These are phyloP conservation scores for Exophiala mesophila DNA, from an alignment of 2,329 filamentous ascomycete genomes.

Conservation along the genomic window DNA sequence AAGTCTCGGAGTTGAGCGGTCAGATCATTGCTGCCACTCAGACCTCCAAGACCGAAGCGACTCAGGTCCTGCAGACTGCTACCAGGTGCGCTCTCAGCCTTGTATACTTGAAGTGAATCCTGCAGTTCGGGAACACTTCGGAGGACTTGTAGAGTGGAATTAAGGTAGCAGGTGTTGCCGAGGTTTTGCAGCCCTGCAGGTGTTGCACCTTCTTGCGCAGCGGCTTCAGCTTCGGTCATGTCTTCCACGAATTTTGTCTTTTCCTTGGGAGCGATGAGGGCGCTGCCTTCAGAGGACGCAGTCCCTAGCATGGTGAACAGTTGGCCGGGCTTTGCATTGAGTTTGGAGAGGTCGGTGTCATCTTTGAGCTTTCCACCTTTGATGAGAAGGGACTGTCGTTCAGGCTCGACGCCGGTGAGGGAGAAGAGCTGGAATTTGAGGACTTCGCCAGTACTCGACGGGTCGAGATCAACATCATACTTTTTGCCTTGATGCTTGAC, in stretches of 20 bases:
- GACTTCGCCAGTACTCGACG: constrained; percentile 76
- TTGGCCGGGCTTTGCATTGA: constrained; percentile 81
- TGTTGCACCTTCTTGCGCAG: constrained; percentile 73
- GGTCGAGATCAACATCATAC: constrained; percentile 88
- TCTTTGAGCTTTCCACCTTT: constrained; percentile 95
- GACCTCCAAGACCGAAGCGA: constrained; percentile 54
- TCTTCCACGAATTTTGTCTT: constrained; percentile 88
- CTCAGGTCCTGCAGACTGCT: constrained; percentile 41
- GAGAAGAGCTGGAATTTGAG: constrained; percentile 97
- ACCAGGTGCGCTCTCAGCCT: constrained; percentile 28
- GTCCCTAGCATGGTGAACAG: constrained; percentile 96
- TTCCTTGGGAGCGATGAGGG: constrained; percentile 69
- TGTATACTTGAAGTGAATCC: constrained; percentile 65
- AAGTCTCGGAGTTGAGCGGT: constrained; percentile 73
- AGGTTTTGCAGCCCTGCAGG: constrained; percentile 87
- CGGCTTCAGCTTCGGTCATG: constrained; percentile 91
- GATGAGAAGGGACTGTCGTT: constrained; percentile 91
- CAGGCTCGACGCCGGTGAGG: constrained; percentile 89
- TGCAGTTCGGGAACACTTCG: constrained; percentile 87
- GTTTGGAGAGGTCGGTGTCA: constrained; percentile 77
- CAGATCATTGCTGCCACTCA: constrained; percentile 63
- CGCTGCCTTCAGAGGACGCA: constrained; percentile 53
- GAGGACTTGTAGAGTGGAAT: constrained; percentile 91
- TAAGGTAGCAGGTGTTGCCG: constrained; percentile 97
- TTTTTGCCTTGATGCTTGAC: constrained; percentile 96